Evolutionary conservation across 176 grass and related monocot species (phyloP).

Genomic region (Cenchrus purpureus): DNA sequence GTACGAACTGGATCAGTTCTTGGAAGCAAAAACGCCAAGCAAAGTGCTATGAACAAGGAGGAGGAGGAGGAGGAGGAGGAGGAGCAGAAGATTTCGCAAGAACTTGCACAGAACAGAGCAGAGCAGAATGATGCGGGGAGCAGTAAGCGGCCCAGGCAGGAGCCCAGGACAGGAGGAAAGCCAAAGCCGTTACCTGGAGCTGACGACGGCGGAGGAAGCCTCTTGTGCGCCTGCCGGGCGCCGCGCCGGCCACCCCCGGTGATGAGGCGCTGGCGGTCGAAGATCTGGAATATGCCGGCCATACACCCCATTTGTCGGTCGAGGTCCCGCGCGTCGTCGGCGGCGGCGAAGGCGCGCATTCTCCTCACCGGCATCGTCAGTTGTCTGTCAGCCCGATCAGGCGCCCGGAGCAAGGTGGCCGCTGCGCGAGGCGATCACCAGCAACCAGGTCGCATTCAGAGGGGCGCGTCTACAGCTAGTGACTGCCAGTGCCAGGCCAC

Average conservation of each 20-base stretch:
- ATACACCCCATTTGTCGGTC: conserved; percentile 88
- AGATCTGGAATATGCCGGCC: conserved; percentile 91
- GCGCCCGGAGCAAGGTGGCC: not conserved
- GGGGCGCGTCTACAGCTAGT: not conserved
- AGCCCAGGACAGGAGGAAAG: not conserved
- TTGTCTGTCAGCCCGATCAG: not conserved
- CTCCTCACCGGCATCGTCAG: conserved; percentile 52
- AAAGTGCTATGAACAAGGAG: not conserved
- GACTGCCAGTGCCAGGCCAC: not conserved
- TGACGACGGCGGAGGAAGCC: conserved; percentile 40
- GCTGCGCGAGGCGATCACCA: not conserved
- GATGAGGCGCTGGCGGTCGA: conserved; percentile 74
- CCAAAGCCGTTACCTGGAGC: conserved; percentile 49
- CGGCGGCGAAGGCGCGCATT: too few species aligned
- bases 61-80: too few species aligned
- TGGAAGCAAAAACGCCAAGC: not conserved
- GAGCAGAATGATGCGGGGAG: not conserved
- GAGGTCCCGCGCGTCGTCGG: conserved; percentile 62
- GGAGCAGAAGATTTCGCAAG: not conserved
- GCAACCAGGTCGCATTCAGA: conserved; percentile 2
- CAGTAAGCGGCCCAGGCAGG: too few species aligned
- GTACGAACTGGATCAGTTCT: not conserved
- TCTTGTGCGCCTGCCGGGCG: conserved; percentile 44
- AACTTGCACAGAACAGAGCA: not conserved
- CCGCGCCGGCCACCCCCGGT: conserved; percentile 34